These are phyloP conservation scores for Solanum paucissectum DNA, from an alignment of 257 asterid species.

Conservation along the genomic window DNA sequence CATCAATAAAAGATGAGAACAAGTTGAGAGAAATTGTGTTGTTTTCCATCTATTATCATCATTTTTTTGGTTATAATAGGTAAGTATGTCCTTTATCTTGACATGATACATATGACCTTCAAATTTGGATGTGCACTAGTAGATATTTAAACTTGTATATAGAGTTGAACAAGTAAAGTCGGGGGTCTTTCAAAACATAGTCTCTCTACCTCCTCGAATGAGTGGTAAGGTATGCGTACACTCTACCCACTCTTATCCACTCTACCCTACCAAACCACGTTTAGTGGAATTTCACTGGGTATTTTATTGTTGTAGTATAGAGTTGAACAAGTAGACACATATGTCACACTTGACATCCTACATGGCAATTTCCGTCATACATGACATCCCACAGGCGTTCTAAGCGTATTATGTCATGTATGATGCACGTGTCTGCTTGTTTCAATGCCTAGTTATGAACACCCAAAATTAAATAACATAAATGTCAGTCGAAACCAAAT, in stretches of 20 bases:
- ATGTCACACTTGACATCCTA: too few relatives aligned
- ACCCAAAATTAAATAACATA: too few relatives aligned
- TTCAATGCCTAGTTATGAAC: not conserved
- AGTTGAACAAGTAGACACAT: not conserved
- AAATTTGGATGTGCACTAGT: fast-evolving
- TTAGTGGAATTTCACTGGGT: too few relatives aligned
- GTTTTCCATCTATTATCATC: not conserved
- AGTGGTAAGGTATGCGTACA: not conserved
- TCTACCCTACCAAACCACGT: not conserved
- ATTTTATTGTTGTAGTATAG: too few relatives aligned
- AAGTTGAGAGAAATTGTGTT: not conserved
- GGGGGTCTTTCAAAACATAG: not conserved
- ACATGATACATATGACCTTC: too few relatives aligned
- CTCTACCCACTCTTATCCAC: not conserved
- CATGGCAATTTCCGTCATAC: not conserved
- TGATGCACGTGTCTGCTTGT: too few relatives aligned
- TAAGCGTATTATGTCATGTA: too few relatives aligned
- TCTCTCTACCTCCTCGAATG: fast-evolving
- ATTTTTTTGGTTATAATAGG: too few relatives aligned
- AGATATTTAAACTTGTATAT: too few relatives aligned
- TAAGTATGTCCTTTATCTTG: too few relatives aligned
- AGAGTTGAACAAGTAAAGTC: not conserved
- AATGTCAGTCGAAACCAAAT: not conserved
- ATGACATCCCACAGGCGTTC: not conserved
- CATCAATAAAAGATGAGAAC: not conserved